phyloP scores from a whole-genome alignment of 2,329 filamentous ascomycete species.

The Chaetomiaceae sp. region DNA sequence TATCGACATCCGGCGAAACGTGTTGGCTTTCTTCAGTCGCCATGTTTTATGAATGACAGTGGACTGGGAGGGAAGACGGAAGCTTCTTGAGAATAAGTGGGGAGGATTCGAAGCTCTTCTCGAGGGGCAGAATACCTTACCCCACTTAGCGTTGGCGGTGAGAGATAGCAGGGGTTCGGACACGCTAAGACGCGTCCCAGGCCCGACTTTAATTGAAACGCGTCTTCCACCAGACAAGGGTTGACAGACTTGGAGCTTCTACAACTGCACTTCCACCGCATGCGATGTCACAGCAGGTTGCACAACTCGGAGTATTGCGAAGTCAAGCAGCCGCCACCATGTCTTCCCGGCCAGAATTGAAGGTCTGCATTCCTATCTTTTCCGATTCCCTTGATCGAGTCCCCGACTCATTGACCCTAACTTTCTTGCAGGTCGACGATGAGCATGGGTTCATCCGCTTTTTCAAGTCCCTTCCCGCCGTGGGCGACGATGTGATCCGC shows the following conservation, averaged over 20 bases:
- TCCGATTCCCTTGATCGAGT: constrained; percentile 2
- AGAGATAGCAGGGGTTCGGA: no score
- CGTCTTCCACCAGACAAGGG: constrained; percentile 12
- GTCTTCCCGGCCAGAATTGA: constrained; percentile 68
- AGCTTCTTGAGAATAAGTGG: neutral
- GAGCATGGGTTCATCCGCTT: constrained; percentile 95
- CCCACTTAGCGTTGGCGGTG: constrained; percentile 12
- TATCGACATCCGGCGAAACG: constrained; percentile 2
- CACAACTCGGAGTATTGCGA: neutral
- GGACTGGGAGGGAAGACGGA: neutral
- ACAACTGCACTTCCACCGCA: neutral
- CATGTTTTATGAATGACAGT: neutral
- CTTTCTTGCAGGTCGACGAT: constrained; percentile 70
- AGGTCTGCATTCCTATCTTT: constrained; percentile 43
- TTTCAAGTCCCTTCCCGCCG: constrained; percentile 77
- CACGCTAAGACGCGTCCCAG: constrained; percentile 17
- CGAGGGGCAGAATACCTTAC: neutral
- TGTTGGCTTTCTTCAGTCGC: neutral
- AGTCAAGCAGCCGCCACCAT: constrained; percentile 40
- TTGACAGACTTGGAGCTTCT: neutral
- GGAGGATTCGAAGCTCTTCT: no score
- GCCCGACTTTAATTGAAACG: constrained; percentile 16
- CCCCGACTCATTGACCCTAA: constrained; percentile 9
- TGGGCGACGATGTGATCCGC: constrained; percentile 71
- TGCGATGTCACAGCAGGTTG: constrained; percentile 8